Evolutionary conservation across 805 yeast species (phyloP).

Genomic region (Starmerella etchellsii): DNA sequence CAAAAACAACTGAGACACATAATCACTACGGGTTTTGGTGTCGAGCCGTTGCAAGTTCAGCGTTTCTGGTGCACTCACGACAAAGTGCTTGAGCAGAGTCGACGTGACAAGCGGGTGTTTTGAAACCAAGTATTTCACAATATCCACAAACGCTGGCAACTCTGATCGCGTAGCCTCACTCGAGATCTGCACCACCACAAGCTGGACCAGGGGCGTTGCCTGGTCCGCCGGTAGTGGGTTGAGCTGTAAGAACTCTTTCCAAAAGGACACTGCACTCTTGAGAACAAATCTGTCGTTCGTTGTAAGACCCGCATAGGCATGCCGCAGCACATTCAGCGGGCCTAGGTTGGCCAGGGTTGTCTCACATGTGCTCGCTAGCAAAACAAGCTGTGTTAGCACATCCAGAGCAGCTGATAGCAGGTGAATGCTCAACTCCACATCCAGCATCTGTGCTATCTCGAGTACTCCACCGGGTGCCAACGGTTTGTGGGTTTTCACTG

Average conservation of each 20-base stretch:
- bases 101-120: conserved; percentile 13
- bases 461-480: not conserved
- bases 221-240: conserved; percentile 16
- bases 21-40: conserved; percentile 15
- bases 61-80: conserved; percentile 15
- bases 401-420: conserved; percentile 14
- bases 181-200: conserved; percentile 33
- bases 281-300: conserved; percentile 45
- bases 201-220: conserved; percentile 25
- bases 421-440: not conserved
- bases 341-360: not conserved
- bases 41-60: conserved; percentile 10
- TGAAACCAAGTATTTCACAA: conserved; percentile 30
- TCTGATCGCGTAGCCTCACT: conserved; percentile 34
- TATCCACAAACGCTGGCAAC: conserved; percentile 31
- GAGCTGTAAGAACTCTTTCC: conserved; percentile 35
- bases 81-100: conserved; percentile 9
- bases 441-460: conserved; percentile 1
- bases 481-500: not conserved
- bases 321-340: conserved; percentile 23
- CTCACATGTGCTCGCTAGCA: not conserved
- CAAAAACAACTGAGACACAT: conserved; percentile 24
- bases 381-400: conserved; percentile 21
- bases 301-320: conserved; percentile 32
- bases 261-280: conserved; percentile 41